A percentile compares a stretch with the other conserved stretches of the same genome.
These are phyloP conservation scores for Ascochyta pisi DNA, from an alignment of 2,329 filamentous ascomycete genomes.

Conservation along the genomic window DNA sequence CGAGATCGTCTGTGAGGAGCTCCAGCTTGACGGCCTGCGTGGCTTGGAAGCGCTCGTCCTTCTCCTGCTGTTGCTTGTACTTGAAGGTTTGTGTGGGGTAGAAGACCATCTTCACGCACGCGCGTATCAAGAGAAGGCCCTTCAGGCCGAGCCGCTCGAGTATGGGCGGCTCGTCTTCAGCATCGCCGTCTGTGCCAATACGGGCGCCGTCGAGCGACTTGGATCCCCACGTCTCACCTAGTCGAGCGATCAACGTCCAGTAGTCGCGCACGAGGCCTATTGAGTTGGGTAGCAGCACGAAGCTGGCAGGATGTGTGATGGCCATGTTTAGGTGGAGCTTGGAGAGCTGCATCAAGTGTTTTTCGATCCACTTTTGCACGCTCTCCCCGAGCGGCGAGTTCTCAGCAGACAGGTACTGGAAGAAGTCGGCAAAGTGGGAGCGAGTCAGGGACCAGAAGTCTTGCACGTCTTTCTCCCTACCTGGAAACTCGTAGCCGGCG, in stretches of 20 bases:
- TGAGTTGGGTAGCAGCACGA: constrained; percentile 80
- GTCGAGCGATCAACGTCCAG: constrained; percentile 80
- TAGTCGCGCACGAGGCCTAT: constrained; percentile 80
- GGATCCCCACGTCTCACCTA: constrained; percentile 75
- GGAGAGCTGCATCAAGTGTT: constrained; percentile 86
- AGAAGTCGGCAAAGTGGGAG: constrained; percentile 75
- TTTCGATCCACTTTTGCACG: constrained; percentile 72
- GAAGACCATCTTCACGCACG: constrained; percentile 85
- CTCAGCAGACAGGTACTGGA: constrained; percentile 67
- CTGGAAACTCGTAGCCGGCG: constrained; percentile 82
- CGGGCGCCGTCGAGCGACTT: constrained; percentile 50
- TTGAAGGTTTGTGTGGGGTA: constrained; percentile 82
- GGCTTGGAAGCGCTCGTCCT: constrained; percentile 76
- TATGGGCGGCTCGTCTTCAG: constrained; percentile 62
- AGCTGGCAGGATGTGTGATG: constrained; percentile 78
- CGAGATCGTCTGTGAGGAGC: constrained; percentile 77
- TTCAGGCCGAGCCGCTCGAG: constrained; percentile 83
- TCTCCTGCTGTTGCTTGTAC: constrained; percentile 76
- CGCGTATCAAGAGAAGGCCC: constrained; percentile 80
- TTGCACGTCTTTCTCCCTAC: constrained; percentile 76
- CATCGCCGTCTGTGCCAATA: constrained; percentile 56
- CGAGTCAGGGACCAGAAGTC: constrained; percentile 83
- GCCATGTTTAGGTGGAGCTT: constrained; percentile 93
- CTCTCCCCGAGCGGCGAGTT: constrained; percentile 58
- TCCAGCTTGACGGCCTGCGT: constrained; percentile 73